Percentiles rank a stretch among this genome's conserved stretches.
These are phyloP conservation scores for Shiraia bambusicola DNA, from an alignment of 2,329 filamentous ascomycete species.

Conservation along the genomic window DNA sequence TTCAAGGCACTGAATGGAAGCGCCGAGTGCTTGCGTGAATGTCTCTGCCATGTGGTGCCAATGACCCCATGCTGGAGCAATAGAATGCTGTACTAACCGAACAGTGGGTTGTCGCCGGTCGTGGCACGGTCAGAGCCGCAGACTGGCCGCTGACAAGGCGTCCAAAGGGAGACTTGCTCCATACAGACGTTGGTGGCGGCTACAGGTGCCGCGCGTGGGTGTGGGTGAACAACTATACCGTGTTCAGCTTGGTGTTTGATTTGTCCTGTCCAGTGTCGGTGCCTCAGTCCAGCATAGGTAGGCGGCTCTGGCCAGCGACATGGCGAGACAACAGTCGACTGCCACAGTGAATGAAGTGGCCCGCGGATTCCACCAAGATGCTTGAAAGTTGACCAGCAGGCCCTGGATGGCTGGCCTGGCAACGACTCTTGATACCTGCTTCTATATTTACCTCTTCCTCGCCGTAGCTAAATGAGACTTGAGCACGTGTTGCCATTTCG, in stretches of 20 bases:
- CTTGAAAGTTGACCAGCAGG: too few relatives aligned
- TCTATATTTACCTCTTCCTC: constrained; percentile 20
- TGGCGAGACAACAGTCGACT: constrained; percentile 21
- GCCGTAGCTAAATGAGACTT: too few relatives aligned
- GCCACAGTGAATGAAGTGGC: constrained; percentile 18
- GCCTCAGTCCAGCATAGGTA: constrained; percentile 17
- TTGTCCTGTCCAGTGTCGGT: constrained; percentile 27
- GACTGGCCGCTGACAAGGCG: constrained; percentile 16
- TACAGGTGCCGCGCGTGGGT: constrained; percentile 26
- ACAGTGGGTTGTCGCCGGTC: constrained; percentile 8
- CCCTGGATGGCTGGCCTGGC: constrained; percentile 12
- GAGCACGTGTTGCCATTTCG: constrained; percentile 20
- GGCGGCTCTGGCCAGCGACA: constrained; percentile 22
- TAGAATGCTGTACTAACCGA: constrained; percentile 7
- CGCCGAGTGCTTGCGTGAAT: constrained; percentile 9
- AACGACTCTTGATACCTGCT: constrained; percentile 9
- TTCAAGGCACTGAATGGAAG: background rate
- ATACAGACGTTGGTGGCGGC: constrained; percentile 36
- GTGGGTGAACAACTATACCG: constrained; percentile 26
- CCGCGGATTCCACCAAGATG: constrained; percentile 11
- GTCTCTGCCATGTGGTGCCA: constrained; percentile 4
- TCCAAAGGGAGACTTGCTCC: constrained; percentile 17
- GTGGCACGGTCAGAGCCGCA: constrained; percentile 18
- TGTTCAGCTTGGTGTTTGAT: constrained; percentile 26
- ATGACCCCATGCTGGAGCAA: constrained; percentile 1